Conservation (phyloP, 306 rosid species). For the Potentilla sterilis region DNA sequence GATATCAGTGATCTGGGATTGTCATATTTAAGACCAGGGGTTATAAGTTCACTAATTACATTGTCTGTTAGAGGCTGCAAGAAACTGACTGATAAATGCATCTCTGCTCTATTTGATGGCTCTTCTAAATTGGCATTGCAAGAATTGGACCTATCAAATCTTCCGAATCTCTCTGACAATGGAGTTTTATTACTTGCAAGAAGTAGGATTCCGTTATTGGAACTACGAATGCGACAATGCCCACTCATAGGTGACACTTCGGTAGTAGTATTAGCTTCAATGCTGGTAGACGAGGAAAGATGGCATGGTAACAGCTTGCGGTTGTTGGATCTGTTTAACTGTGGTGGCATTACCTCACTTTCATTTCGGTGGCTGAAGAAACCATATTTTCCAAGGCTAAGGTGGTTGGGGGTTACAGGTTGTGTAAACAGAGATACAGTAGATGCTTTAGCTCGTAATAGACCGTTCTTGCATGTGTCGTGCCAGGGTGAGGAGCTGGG, state of each 20-base stretch:
- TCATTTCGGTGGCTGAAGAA: constrained; percentile 85
- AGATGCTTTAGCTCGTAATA: constrained; percentile 76
- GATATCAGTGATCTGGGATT: constrained; percentile 77
- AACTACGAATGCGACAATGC: constrained; percentile 81
- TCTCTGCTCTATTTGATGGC: constrained; percentile 66
- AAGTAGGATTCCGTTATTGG: constrained; percentile 56
- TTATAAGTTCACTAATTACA: constrained; percentile 53
- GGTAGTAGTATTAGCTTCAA: constrained; percentile 86
- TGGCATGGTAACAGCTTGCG: constrained; percentile 71
- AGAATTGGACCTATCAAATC: constrained; percentile 85
- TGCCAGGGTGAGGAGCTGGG: constrained; percentile 87
- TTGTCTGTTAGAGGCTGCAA: constrained; percentile 90
- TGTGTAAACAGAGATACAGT: constrained; percentile 71
- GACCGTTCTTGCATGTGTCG: constrained; percentile 81
- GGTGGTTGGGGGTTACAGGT: constrained; percentile 90
- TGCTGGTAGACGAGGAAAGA: constrained; percentile 69
- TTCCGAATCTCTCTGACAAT: constrained; percentile 76
- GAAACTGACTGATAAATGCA: constrained; percentile 84
- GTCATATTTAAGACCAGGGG: constrained; percentile 54
- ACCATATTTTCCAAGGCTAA: constrained; percentile 91
- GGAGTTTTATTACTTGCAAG: constrained; percentile 63
- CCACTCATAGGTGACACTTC: constrained; percentile 79
- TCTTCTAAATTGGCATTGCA: constrained; percentile 50
- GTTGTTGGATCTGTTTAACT: constrained; percentile 76
- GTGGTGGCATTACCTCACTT: constrained; percentile 80